Base-by-base conservation (phyloP, 2,329 filamentous ascomycete species). In the Hymenoscyphus linearis region DNA sequence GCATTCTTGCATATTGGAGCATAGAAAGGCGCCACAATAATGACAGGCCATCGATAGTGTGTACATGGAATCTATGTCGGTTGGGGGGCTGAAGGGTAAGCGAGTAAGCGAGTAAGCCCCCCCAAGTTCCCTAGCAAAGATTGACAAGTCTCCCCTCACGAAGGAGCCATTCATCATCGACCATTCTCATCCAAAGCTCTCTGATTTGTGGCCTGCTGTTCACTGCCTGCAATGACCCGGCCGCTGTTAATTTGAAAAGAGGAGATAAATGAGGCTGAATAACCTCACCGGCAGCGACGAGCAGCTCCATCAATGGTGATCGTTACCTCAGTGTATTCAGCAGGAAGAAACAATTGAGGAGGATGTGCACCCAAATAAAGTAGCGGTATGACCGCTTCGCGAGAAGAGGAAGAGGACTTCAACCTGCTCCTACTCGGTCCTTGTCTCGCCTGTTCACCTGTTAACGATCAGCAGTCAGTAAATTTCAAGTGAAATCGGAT, bases 1-100 rank as follows among this genome's bases (percentile, higher is more conserved):
- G 25, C 50, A 18, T 40, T n/a, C 18, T n/a, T n/a, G 13, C 37
- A 40, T n/a, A 40, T 47, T 25, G 18, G 40, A 10, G 36, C 37
- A 36, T 16, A 36, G 54, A 18, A 40, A 37, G 36, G 35, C 54
- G 54, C 54, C 54, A 34, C 54, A 34, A 56, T 34, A 22, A 31
- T 18, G 18, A 25, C 22, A 57, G 35, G 36, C 55, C 55, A 31
- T 57, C 26, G 22, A 50, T 35, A 13, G 40, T 26, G 56, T 22
- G 44, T 27, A 26, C 50, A 31, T 10, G 12, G 25, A 16, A 58
- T 58, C 44, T 44, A 18, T n/a, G 13, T 58, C 40, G 55, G 55
- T 10, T 25, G 50, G 55, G 40, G 56, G 44, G 56, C 56, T 58
- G 56, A 58, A 36, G 27, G 16, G 22, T 31, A 31, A 31, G n/a